Evolutionary conservation across 768 basidiomycete species (phyloP), one percentile per base, ranked within the genome.

Genomic region (Mycena maculata): DNA sequence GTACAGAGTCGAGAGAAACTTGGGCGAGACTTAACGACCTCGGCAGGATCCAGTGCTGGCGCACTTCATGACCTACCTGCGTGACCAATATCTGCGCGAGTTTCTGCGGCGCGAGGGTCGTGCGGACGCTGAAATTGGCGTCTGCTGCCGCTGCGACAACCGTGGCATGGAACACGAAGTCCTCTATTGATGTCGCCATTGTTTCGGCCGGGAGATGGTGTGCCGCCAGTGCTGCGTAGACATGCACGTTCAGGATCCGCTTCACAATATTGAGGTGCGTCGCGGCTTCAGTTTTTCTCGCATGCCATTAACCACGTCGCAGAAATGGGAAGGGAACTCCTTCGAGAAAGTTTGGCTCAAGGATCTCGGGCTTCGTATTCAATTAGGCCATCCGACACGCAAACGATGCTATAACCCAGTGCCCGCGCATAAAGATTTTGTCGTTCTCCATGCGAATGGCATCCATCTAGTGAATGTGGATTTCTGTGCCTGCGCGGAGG

Each of bases 361-460:
- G 28, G 54, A 42, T 9, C 33, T 75, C 13, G 77, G 75, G 12
- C 48, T 76, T 6, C 10, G 49, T 4, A 23, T 76, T 18, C 75
- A 78, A 52, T 72, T 79, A 7, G 74, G 76, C 7, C 76, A 79
- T 48, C n/a, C 10, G 9, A 67, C 68, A 12, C 53, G 60, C 4
- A 2, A 12, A 2, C 12, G 20, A 8, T 76, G 76, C 53, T 18
- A 38, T 13, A 22, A 41, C 16, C 69, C 67, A 1, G 10, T 10
- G 4, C 25, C n/a, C 31, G 53, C 11, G 41, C 27, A 11, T 20
- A 55, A 55, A 22, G 47, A 48, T 1, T 70, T 77, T 55, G 54
- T 72, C 7, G 61, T 77, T 7, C 22, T 78, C 16, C 56, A 77
- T 42, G 54, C 62, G 27, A 76, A 70, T 30, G 76, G 76, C 6